Conservation (phyloP, 2,329 filamentous ascomycete species). For the Colletotrichum truncatum region DNA sequence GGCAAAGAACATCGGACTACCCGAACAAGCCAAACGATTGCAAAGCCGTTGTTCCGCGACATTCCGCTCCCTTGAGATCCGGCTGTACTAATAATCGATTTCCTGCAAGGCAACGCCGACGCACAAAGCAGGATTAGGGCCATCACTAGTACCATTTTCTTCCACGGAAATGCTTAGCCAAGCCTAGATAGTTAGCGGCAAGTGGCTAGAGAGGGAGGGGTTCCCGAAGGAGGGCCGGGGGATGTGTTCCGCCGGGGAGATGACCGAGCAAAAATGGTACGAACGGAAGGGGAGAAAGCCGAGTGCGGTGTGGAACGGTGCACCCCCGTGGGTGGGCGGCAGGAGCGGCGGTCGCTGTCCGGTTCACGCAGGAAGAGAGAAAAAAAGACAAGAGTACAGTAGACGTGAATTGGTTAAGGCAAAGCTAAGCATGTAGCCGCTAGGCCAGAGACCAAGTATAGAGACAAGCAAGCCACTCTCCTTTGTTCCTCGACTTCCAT, state of each 20-base stretch:
- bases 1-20: background rate
- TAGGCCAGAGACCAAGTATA: background rate
- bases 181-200: background rate
- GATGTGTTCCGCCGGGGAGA: background rate
- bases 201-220: background rate
- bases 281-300: conserved; percentile 10
- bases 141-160: background rate
- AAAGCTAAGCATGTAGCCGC: background rate
- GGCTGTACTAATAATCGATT: background rate
- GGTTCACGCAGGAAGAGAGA: background rate
- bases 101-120: background rate
- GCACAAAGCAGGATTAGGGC: background rate
- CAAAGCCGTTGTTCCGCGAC: background rate
- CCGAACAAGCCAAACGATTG: background rate
- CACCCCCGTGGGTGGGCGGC: background rate
- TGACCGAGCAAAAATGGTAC: background rate
- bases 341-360: conserved; percentile 9
- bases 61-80: background rate
- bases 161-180: background rate
- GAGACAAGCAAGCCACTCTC: background rate
- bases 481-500: conserved; percentile 1
- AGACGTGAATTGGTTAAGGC: background rate
- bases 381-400: background rate
- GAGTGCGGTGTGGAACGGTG: background rate
- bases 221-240: background rate